A percentile compares a stretch with the other conserved stretches of the same genome.
Conservation (phyloP, 164 flowering plant species). For the Berberis thunbergii region DNA sequence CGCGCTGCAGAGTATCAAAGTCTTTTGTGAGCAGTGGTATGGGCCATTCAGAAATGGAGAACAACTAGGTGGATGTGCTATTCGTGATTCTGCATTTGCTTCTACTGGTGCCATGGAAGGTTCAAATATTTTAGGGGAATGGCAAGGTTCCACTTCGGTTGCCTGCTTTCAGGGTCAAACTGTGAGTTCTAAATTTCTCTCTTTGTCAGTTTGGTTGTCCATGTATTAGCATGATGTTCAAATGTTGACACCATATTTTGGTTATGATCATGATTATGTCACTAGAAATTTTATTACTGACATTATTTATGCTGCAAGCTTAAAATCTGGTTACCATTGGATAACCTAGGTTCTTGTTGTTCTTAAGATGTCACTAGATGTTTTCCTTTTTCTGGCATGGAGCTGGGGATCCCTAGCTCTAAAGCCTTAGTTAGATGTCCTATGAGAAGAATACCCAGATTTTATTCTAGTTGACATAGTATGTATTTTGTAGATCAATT, state of each 20-base stretch:
- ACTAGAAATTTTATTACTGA: no score
- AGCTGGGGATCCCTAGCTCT: no score
- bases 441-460: no score
- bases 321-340: no score
- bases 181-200: constrained; percentile 31
- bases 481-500: no score
- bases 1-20: constrained; percentile 33
- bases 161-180: constrained; percentile 31
- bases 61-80: constrained; percentile 85
- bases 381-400: no score
- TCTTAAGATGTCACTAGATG: no score
- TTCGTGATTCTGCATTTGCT: constrained; percentile 83
- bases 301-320: no score
- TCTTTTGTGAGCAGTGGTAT: constrained; percentile 88
- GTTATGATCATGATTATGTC: no score
- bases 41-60: constrained; percentile 95
- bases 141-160: constrained; percentile 42
- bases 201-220: neutral
- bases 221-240: neutral
- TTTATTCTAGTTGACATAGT: no score
- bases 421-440: no score
- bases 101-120: constrained; percentile 43
- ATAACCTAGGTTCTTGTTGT: no score
- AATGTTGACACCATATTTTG: neutral
- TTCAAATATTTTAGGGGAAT: constrained; percentile 51